Percentiles rank a stretch among this genome's conserved stretches.
Evolutionary conservation across 306 rosid species (phyloP).

Genomic region (Pachyrhizus erosus): DNA sequence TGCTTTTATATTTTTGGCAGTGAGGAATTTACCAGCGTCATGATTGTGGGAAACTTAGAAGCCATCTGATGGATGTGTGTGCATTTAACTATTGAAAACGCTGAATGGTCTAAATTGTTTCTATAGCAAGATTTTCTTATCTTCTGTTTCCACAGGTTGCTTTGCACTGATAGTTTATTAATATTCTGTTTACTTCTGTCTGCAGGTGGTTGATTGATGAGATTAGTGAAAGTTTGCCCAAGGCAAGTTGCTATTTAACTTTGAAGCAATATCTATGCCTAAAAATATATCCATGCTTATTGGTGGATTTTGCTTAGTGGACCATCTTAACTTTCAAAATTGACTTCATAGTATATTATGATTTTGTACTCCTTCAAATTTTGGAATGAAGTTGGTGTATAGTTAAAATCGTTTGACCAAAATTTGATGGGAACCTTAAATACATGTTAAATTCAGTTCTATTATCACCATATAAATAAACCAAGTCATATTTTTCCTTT

Average conservation of each 20-base stretch:
- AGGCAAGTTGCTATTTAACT: constrained; percentile 62
- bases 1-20: constrained; percentile 9
- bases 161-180: constrained; percentile 35
- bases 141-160: constrained; percentile 15
- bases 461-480: background rate
- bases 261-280: constrained; percentile 38
- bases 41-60: constrained; percentile 32
- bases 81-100: constrained; percentile 27
- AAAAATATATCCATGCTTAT: constrained; percentile 31
- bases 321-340: background rate
- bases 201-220: constrained; percentile 96
- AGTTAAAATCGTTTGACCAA: background rate
- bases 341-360: background rate
- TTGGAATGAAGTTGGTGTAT: constrained; percentile 29
- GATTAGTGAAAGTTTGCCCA: constrained; percentile 84
- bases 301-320: constrained; percentile 1
- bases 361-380: constrained; percentile 28
- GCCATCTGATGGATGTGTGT: constrained; percentile 35
- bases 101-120: constrained; percentile 26
- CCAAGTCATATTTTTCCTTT: background rate
- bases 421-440: constrained; percentile 8
- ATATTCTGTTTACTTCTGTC: constrained; percentile 40
- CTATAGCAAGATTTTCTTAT: background rate
- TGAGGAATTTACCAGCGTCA: constrained; percentile 18
- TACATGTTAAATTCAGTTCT: constrained; percentile 20